Evolutionary conservation across 352 stramenopile species (phyloP).

Genomic region (Pythium dissimile): DNA sequence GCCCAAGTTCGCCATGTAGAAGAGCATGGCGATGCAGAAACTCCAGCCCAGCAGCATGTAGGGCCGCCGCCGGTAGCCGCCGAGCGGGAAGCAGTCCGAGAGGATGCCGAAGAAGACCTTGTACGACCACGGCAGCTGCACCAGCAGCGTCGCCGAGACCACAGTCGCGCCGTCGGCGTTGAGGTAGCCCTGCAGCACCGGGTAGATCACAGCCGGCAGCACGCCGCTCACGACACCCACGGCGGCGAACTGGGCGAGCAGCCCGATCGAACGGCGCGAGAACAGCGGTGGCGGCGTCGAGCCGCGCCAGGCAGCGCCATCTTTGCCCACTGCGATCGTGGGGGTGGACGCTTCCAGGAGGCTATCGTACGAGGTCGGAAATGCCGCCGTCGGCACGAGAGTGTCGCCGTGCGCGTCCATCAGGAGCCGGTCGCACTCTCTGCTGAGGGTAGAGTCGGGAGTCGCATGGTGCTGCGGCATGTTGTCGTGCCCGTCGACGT

Average conservation of each 20-base stretch:
- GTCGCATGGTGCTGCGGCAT: no score
- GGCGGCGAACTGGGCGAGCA: slow-evolving; percentile 12
- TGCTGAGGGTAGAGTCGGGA: no score
- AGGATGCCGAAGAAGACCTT: slow-evolving; percentile 18
- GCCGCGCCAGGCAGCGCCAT: not conserved
- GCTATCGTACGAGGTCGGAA: no score
- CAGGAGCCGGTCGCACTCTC: no score
- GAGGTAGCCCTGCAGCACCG: slow-evolving; percentile 25
- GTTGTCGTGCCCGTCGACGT: no score
- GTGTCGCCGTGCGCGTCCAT: no score
- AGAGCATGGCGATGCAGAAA: slow-evolving; percentile 15
- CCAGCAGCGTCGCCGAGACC: slow-evolving; percentile 18
- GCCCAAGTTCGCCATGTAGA: slow-evolving; percentile 13
- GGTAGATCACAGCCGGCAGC: slow-evolving; percentile 15
- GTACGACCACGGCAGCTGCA: slow-evolving; percentile 15
- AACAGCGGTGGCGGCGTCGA: not conserved
- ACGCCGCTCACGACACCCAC: slow-evolving; percentile 15
- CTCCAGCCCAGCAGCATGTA: slow-evolving; percentile 25
- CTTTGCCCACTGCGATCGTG: not conserved
- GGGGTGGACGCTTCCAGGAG: no score
- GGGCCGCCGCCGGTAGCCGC: slow-evolving; percentile 22
- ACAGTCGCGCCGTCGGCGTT: slow-evolving; percentile 22
- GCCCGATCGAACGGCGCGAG: slow-evolving; percentile 2
- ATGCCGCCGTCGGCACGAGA: no score
- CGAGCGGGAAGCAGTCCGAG: slow-evolving; percentile 22